Percentiles rank a stretch among this genome's conserved stretches.
Conservation (phyloP, 2,329 filamentous ascomycete genomes). For the Sarocladiaceae sp. region DNA sequence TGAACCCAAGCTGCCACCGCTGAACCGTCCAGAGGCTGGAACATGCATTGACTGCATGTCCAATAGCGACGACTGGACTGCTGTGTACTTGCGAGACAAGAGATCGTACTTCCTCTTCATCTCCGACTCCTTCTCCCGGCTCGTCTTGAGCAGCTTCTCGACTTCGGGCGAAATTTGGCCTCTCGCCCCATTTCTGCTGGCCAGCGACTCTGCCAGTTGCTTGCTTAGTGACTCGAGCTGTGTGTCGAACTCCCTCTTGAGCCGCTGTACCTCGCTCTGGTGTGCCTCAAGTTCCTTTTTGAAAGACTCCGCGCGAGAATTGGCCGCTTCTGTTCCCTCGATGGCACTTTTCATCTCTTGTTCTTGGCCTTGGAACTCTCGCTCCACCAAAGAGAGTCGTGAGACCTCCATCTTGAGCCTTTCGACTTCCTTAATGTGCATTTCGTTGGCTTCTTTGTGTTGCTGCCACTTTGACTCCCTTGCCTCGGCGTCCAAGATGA, state of each 20-base stretch:
- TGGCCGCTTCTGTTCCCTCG: conserved; percentile 51
- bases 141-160: conserved; percentile 42
- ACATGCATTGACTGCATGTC: conserved; percentile 34
- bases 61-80: conserved; percentile 42
- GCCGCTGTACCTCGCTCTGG: conserved; percentile 39
- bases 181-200: not conserved
- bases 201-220: conserved; percentile 33
- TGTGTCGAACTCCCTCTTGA: conserved; percentile 36
- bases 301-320: conserved; percentile 52
- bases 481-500: conserved; percentile 64
- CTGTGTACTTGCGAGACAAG: conserved; percentile 45
- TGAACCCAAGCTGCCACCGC: conserved; percentile 15
- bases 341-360: conserved; percentile 50
- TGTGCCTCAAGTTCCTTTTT: conserved; percentile 49
- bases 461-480: conserved; percentile 60
- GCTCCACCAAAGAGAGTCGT: conserved; percentile 54
- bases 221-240: conserved; percentile 42
- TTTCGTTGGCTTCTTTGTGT: conserved; percentile 56
- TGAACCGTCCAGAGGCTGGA: conserved; percentile 10
- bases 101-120: conserved; percentile 45
- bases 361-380: conserved; percentile 59
- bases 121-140: conserved; percentile 45
- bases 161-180: conserved; percentile 21
- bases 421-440: conserved; percentile 54
- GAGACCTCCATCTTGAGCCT: conserved; percentile 52